phyloP scores from a whole-genome alignment of 2,329 filamentous ascomycete genomes.

The Calonectria pteridis region DNA sequence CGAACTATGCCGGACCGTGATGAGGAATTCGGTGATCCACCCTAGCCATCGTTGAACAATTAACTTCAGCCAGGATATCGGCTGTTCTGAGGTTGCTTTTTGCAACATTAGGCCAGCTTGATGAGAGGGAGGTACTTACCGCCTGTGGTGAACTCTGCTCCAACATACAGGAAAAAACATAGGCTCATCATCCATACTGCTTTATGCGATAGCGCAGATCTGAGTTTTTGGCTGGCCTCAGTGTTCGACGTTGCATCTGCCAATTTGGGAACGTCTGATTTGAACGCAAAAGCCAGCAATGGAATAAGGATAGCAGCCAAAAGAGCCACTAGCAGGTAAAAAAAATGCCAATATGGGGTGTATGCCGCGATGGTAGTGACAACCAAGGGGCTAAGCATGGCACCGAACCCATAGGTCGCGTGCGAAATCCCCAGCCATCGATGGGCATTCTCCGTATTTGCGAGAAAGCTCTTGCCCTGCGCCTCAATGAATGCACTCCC shows the following conservation, averaged over 20 bases:
- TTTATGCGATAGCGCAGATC: neutral
- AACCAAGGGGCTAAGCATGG: neutral
- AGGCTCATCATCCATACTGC: neutral
- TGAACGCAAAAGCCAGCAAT: neutral
- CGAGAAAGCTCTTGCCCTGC: neutral
- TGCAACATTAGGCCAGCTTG: neutral
- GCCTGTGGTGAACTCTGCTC: neutral
- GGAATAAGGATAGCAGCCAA: neutral
- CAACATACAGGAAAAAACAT: neutral
- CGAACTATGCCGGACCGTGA: neutral
- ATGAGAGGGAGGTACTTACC: neutral
- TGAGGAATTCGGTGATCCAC: conserved; percentile 16
- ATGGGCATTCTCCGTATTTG: neutral
- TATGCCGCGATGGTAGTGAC: neutral
- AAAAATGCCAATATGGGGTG: neutral
- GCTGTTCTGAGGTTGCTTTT: too few relatives aligned
- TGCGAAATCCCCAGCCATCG: neutral
- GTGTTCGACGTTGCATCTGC: neutral
- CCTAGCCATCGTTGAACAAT: neutral
- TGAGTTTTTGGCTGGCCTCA: neutral
- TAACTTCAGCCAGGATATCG: neutral
- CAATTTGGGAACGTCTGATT: neutral
- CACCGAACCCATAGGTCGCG: neutral
- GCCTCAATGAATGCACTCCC: neutral
- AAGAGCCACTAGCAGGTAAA: neutral